These are phyloP conservation scores for Madurella mycetomatis DNA, from an alignment of 2,329 filamentous ascomycete genomes.

Conservation along the genomic window DNA sequence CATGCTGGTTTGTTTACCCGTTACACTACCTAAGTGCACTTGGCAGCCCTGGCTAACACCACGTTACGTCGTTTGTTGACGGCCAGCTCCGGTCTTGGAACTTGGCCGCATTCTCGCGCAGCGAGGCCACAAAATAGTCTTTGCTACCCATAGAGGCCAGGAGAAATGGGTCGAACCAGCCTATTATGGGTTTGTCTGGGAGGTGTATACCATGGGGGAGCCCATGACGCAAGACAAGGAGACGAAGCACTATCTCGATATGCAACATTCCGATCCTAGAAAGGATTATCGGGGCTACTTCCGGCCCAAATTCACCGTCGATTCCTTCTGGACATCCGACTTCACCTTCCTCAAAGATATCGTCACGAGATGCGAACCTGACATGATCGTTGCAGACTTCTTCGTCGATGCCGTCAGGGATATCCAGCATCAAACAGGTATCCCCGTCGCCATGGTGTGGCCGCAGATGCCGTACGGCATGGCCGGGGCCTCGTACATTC, in stretches of 20 bases:
- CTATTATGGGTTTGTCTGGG: slow-evolving; percentile 12
- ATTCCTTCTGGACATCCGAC: slow-evolving; percentile 15
- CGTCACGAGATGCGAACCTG: slow-evolving; percentile 26
- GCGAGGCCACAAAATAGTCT: slow-evolving; percentile 29
- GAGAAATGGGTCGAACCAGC: slow-evolving; percentile 27
- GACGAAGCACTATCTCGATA: slow-evolving; percentile 1
- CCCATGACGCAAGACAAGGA: slow-evolving; percentile 1
- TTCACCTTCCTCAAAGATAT: slow-evolving; percentile 8
- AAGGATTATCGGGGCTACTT: slow-evolving; percentile 4
- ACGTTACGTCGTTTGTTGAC: too few species aligned
- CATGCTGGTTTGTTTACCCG: not conserved
- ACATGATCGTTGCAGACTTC: slow-evolving; percentile 41
- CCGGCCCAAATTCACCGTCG: slow-evolving; percentile 5
- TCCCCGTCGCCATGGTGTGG: slow-evolving; percentile 38
- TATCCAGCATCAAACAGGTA: slow-evolving; percentile 33
- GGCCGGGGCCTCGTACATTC: slow-evolving; percentile 37
- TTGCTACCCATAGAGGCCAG: slow-evolving; percentile 31
- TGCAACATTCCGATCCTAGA: slow-evolving; percentile 1
- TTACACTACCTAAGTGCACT: not conserved
- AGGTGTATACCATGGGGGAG: slow-evolving; percentile 3
- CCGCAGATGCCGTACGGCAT: slow-evolving; percentile 40
- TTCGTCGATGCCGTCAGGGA: slow-evolving; percentile 41
- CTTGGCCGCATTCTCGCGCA: slow-evolving; percentile 26
- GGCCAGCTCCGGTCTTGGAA: slow-evolving; percentile 29
- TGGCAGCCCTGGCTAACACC: not conserved